phyloP scores from a whole-genome alignment of 2,329 filamentous ascomycete genomes.

The Alternaria sp. region DNA sequence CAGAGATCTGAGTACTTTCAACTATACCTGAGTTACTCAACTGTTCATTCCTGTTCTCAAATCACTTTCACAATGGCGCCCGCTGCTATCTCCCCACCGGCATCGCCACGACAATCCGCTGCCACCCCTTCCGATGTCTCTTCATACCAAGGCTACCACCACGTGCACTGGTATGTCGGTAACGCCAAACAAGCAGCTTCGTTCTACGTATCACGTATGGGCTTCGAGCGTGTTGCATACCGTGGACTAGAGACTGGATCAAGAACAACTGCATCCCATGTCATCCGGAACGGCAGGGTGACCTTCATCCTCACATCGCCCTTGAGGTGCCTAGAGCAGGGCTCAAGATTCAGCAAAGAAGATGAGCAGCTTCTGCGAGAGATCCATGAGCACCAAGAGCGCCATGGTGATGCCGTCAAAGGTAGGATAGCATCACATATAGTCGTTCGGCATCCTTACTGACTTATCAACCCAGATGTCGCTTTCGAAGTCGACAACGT shows the following conservation, averaged over 20 bases:
- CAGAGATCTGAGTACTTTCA: neutral
- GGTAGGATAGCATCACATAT: slow-evolving; percentile 26
- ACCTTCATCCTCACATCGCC: slow-evolving; percentile 87
- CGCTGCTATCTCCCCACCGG: slow-evolving; percentile 50
- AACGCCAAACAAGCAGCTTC: slow-evolving; percentile 94
- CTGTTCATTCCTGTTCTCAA: neutral
- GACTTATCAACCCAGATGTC: slow-evolving; percentile 65
- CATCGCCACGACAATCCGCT: slow-evolving; percentile 41
- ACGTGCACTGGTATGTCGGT: slow-evolving; percentile 94
- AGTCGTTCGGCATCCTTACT: neutral
- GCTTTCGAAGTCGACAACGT: slow-evolving; percentile 94
- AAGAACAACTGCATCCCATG: slow-evolving; percentile 81
- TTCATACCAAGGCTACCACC: slow-evolving; percentile 83
- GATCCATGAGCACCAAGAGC: slow-evolving; percentile 82
- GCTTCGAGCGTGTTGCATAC: slow-evolving; percentile 83
- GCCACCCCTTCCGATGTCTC: slow-evolving; percentile 45
- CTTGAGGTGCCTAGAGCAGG: slow-evolving; percentile 60
- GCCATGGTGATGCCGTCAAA: slow-evolving; percentile 92
- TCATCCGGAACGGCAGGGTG: slow-evolving; percentile 77
- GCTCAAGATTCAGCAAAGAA: slow-evolving; percentile 49
- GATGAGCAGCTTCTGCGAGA: slow-evolving; percentile 73
- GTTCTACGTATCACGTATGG: slow-evolving; percentile 87
- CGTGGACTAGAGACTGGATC: slow-evolving; percentile 87
- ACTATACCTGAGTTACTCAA: neutral
- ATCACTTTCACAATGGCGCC: slow-evolving; percentile 35